These are phyloP conservation scores for Vinca minor DNA, from an alignment of 257 asterid genomes.

Conservation along the genomic window DNA sequence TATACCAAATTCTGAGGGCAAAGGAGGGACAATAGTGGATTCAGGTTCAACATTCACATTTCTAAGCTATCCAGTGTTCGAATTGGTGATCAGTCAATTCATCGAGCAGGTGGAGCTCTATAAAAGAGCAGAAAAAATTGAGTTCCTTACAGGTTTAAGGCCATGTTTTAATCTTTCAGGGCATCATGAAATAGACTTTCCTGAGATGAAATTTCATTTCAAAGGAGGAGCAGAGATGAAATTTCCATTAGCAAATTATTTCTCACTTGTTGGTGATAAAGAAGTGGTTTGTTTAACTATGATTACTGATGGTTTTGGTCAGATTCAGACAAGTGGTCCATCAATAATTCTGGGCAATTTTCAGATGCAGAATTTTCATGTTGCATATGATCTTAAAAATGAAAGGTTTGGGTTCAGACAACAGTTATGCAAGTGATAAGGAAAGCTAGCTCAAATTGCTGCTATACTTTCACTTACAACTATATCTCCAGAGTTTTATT, in stretches of 20 bases:
- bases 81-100: constrained; percentile 34
- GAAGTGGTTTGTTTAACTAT: constrained; percentile 44
- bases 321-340: constrained; percentile 43
- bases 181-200: constrained; percentile 27
- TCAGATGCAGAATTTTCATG: constrained; percentile 73
- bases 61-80: constrained; percentile 35
- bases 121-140: constrained; percentile 38
- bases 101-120: constrained; percentile 38
- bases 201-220: constrained; percentile 59
- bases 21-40: constrained; percentile 81
- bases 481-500: too few relatives aligned
- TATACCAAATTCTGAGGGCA: constrained; percentile 43
- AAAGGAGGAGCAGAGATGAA: constrained; percentile 70
- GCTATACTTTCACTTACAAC: too few relatives aligned
- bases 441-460: too few relatives aligned
- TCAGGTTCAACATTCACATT: constrained; percentile 75
- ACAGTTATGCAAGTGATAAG: constrained; percentile 40
- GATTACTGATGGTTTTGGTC: constrained; percentile 44
- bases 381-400: constrained; percentile 67
- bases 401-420: constrained; percentile 63
- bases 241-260: constrained; percentile 63
- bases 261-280: constrained; percentile 33
- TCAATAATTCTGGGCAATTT: constrained; percentile 71
- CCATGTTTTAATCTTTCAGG: constrained; percentile 69
- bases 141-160: constrained; percentile 41